Evolutionary conservation across 208 protist species (phyloP).

Genomic region (Tetramitus jugosus): DNA sequence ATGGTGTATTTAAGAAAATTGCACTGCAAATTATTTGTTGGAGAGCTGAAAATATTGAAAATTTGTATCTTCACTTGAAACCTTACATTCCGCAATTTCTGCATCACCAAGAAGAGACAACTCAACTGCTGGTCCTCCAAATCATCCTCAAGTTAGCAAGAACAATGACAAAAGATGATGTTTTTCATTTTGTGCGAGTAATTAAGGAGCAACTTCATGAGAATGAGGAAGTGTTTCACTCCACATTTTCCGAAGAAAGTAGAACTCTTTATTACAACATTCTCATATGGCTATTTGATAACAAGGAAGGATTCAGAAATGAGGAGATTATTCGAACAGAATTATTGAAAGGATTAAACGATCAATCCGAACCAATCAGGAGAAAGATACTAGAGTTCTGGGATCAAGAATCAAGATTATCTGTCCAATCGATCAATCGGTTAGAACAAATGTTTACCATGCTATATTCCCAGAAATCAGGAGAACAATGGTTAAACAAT

Average conservation of each 20-base stretch:
- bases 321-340: neutral
- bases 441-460: slow-evolving; percentile 20
- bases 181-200: slow-evolving; percentile 30
- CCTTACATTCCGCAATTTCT: neutral
- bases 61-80: slow-evolving; percentile 12
- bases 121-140: slow-evolving; percentile 28
- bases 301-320: slow-evolving; percentile 7
- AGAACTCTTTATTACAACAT: slow-evolving; percentile 41
- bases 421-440: slow-evolving; percentile 4
- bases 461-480: neutral
- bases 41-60: slow-evolving; percentile 23
- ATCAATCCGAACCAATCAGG: neutral
- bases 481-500: slow-evolving; percentile 40
- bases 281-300: slow-evolving; percentile 42
- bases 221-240: slow-evolving; percentile 25
- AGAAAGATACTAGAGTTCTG: slow-evolving; percentile 30
- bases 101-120: slow-evolving; percentile 29
- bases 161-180: slow-evolving; percentile 24
- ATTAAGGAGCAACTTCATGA: neutral
- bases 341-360: neutral
- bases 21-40: slow-evolving; percentile 35
- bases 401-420: slow-evolving; percentile 33
- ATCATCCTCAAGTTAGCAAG: slow-evolving; percentile 27
- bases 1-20: slow-evolving; percentile 23
- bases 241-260: slow-evolving; percentile 26